phyloP scores from a whole-genome alignment of 1,284 basidiomycete species.

The Gymnopus androsaceus region DNA sequence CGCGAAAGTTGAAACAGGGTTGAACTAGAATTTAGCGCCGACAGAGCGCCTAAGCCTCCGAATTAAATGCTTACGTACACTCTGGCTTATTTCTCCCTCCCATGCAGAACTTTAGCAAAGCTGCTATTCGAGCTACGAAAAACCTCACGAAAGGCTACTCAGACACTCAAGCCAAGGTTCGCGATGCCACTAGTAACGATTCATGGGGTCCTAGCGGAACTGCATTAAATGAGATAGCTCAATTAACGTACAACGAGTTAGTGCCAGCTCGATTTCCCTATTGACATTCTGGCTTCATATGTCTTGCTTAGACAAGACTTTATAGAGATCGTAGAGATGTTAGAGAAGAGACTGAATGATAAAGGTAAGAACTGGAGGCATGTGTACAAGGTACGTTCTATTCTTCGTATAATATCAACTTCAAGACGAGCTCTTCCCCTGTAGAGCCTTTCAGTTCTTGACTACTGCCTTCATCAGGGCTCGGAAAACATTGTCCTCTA shows the following conservation, averaged over 20 bases:
- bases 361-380: slow-evolving; percentile 99
- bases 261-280: slow-evolving; percentile 34
- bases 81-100: too few species aligned
- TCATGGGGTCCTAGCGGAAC: slow-evolving; percentile 98
- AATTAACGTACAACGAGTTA: slow-evolving; percentile 97
- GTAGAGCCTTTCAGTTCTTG: slow-evolving; percentile 95
- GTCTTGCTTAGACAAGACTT: slow-evolving; percentile 89
- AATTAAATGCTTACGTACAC: too few species aligned
- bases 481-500: slow-evolving; percentile 99
- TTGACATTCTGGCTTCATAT: slow-evolving; percentile 12
- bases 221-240: slow-evolving; percentile 99
- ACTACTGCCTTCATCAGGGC: slow-evolving; percentile 95
- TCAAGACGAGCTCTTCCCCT: not conserved
- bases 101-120: slow-evolving; percentile 77
- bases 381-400: slow-evolving; percentile 86
- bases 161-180: slow-evolving; percentile 91
- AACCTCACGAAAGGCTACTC: slow-evolving; percentile 97
- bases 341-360: slow-evolving; percentile 98
- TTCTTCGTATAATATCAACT: not conserved
- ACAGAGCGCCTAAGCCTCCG: too few species aligned
- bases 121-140: slow-evolving; percentile 84
- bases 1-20: too few species aligned
- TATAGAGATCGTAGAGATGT: slow-evolving; percentile 99
- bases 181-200: slow-evolving; percentile 99
- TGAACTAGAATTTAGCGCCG: too few species aligned